Conservation (phyloP, 441 rosid species). For the Viola pubescens region DNA sequence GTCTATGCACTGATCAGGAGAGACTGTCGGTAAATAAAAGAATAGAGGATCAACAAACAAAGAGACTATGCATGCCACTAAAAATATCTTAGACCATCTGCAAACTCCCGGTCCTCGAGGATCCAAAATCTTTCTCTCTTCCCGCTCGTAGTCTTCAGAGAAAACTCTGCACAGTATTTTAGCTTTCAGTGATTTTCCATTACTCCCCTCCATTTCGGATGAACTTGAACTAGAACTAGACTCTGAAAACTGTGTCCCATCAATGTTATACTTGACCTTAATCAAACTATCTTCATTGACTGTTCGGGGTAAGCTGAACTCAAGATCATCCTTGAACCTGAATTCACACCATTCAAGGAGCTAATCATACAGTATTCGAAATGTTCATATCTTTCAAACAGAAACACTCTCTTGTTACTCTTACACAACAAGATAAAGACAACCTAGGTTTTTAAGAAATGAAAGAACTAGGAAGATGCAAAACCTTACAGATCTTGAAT, state of each 20-base stretch:
- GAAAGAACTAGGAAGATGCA: constrained; percentile 12
- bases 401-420: too few relatives aligned
- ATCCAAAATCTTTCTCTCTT: constrained; percentile 56
- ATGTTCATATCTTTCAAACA: too few relatives aligned
- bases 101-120: constrained; percentile 59
- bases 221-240: constrained; percentile 15
- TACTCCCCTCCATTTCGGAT: constrained; percentile 14
- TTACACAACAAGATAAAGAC: neutral
- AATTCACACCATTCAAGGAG: neutral
- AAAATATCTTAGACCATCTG: constrained; percentile 72
- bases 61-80: constrained; percentile 63
- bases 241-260: constrained; percentile 37
- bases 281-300: constrained; percentile 33
- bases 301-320: constrained; percentile 32
- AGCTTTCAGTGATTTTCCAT: constrained; percentile 42
- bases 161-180: constrained; percentile 70
- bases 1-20: constrained; percentile 46
- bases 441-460: neutral
- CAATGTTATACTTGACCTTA: constrained; percentile 44
- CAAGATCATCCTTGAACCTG: constrained; percentile 59
- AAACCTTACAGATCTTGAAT: constrained; percentile 73
- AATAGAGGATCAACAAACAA: constrained; percentile 82
- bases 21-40: constrained; percentile 59
- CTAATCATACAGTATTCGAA: too few relatives aligned
- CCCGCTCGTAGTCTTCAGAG: constrained; percentile 68